These are phyloP conservation scores for Anacardium occidentale DNA, from an alignment of 345 rosid genomes.

Conservation along the genomic window DNA sequence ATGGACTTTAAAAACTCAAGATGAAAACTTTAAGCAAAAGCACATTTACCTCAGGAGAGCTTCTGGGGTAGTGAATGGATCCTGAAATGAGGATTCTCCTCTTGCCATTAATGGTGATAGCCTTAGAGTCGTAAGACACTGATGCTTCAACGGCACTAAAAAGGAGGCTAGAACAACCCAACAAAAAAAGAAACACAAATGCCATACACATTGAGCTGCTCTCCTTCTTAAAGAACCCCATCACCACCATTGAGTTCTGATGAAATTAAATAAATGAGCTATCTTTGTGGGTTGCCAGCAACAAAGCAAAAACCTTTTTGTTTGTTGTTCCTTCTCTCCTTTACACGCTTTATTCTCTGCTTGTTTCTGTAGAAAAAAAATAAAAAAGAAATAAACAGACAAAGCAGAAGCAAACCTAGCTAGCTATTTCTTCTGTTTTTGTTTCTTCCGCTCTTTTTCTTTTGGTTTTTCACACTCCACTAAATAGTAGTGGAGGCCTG, in stretches of 20 bases:
- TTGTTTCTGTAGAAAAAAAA: constrained; percentile 28
- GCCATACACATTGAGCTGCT: constrained; percentile 53
- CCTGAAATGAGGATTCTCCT: constrained; percentile 63
- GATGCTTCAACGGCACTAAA: constrained; percentile 52
- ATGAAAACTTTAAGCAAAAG: constrained; percentile 18
- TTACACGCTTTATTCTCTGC: constrained; percentile 43
- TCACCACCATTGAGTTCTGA: constrained; percentile 24
- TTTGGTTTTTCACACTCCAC: no score
- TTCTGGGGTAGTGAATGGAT: constrained; percentile 74
- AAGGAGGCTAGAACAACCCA: constrained; percentile 29
- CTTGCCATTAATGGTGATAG: constrained; percentile 52
- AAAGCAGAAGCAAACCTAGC: constrained; percentile 21
- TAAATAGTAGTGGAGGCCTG: no score
- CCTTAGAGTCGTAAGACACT: constrained; percentile 65
- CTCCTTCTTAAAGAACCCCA: constrained; percentile 22
- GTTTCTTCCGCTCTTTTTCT: no score
- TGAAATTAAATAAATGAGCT: neutral
- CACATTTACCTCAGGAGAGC: constrained; percentile 82
- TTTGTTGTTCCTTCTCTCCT: no score
- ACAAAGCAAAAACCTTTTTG: constrained; percentile 39
- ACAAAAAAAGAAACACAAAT: constrained; percentile 31
- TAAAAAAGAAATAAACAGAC: neutral
- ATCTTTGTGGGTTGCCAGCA: neutral
- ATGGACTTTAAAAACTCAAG: neutral
- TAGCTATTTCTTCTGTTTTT: constrained; percentile 3